These are phyloP conservation scores for Candida buenavistaensis DNA, from an alignment of 1,139 yeast genomes.

Conservation along the genomic window DNA sequence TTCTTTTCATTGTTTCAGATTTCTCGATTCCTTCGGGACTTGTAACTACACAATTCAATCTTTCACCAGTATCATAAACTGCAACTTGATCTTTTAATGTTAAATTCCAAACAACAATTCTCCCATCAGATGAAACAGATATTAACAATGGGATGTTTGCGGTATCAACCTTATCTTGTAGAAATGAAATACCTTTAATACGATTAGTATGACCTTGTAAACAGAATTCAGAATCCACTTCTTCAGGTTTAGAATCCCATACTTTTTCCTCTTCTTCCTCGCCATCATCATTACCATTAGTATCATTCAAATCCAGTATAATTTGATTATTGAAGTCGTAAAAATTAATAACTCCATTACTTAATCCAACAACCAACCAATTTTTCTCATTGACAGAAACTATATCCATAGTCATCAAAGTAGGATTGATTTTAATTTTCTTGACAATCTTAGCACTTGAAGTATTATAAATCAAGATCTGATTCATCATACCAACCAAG, in stretches of 20 bases:
- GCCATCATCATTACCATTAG: not conserved
- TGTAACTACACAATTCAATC: constrained; percentile 81
- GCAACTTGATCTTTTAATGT: constrained; percentile 74
- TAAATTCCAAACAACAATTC: constrained; percentile 87
- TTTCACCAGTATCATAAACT: constrained; percentile 88
- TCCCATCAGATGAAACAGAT: constrained; percentile 91
- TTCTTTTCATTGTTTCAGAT: constrained; percentile 67
- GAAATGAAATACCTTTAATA: constrained; percentile 72
- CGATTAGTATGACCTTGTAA: constrained; percentile 82
- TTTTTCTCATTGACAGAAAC: constrained; percentile 45
- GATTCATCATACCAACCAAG: constrained; percentile 70
- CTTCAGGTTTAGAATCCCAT: constrained; percentile 30
- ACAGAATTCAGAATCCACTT: constrained; percentile 50
- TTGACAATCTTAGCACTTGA: constrained; percentile 58
- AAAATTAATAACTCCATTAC: constrained; percentile 72
- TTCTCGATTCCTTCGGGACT: constrained; percentile 81
- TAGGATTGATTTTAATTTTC: constrained; percentile 49
- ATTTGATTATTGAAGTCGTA: constrained; percentile 21
- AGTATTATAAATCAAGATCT: constrained; percentile 66
- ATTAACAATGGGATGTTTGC: constrained; percentile 52
- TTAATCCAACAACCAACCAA: constrained; percentile 66
- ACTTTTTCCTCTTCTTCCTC: constrained; percentile 26
- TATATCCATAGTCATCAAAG: constrained; percentile 70
- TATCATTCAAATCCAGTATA: constrained; percentile 1
- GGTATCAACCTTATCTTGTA: constrained; percentile 40